Conservation (phyloP, 2,329 filamentous ascomycete species). For the Fusarium succisae region DNA sequence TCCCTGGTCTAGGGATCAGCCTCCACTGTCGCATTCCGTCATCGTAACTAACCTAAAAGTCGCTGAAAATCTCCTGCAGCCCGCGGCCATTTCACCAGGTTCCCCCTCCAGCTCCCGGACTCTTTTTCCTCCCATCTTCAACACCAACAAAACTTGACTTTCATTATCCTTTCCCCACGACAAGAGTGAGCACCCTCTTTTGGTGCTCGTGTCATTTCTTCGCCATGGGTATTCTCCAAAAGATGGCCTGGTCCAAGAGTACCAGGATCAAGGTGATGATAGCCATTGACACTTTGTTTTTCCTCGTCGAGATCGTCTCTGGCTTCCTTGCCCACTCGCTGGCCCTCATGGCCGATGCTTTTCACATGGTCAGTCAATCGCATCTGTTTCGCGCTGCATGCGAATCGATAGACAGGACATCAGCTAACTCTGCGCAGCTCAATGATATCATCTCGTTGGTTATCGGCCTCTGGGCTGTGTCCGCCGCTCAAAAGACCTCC, state of each 20-base stretch:
- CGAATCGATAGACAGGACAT: slow-evolving; percentile 1
- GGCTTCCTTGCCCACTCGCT: slow-evolving; percentile 91
- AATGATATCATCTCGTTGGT: slow-evolving; percentile 96
- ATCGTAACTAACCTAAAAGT: slow-evolving; percentile 27
- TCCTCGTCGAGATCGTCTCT: slow-evolving; percentile 85
- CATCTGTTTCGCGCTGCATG: background rate
- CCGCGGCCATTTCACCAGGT: background rate
- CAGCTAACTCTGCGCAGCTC: slow-evolving; percentile 61
- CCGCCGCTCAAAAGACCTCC: slow-evolving; percentile 82
- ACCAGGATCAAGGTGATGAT: slow-evolving; percentile 93
- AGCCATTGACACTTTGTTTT: slow-evolving; percentile 88
- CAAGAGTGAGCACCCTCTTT: slow-evolving; percentile 7
- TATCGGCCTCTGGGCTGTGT: slow-evolving; percentile 95
- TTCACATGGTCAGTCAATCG: slow-evolving; percentile 82
- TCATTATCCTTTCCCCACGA: background rate
- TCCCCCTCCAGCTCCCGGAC: background rate
- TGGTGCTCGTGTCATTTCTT: slow-evolving; percentile 14
- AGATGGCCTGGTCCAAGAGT: slow-evolving; percentile 91
- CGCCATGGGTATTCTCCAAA: slow-evolving; percentile 46
- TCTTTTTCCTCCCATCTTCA: slow-evolving; percentile 1
- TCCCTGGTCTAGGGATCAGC: slow-evolving; percentile 4
- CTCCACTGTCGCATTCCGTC: slow-evolving; percentile 39
- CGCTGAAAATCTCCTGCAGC: slow-evolving; percentile 33
- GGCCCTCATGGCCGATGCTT: slow-evolving; percentile 94
- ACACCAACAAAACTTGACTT: slow-evolving; percentile 4